Evolutionary conservation across 345 rosid genomes (phyloP), one percentile per base, ranked within the genome.

Genomic region (Eutrema yunnanense): DNA sequence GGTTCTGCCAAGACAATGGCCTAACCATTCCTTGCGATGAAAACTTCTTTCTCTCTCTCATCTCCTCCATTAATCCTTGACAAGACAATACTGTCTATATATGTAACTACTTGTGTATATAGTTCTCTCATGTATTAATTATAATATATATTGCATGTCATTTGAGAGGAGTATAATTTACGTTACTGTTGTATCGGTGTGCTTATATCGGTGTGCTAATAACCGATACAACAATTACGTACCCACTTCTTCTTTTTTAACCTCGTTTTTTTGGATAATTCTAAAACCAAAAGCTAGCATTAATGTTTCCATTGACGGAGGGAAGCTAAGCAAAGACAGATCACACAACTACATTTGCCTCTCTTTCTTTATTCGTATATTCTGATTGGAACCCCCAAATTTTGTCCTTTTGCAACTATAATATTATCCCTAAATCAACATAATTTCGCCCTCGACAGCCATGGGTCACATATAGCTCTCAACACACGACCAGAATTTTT

Each of bases 21-120:
- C 36, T 75, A 5, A 68, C 69, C 29, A 75, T 75, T 53, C 79
- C 79, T 61, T 75, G 79, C 44, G 79, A 68, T 60, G 79, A 75
- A 19, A 42, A 44, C 22, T 53, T 68, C 64, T 75, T 75, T 62
- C 36, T 3, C 40, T 43, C 74, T 34, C 79, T 75, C 56, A 37
- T 75, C 49, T 43, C 74, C 50, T 68, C 79, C 79, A 54, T 74
- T 51, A 42, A 32, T 42, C 54, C 67, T 59, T 74, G 44, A 74
- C 58, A n/a, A 12, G 60, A 44, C 9, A 32, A 22, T 22, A 22
- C 26, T 22, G 26, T 22, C 26, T 22, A 22, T 22, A 22, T 22
- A 46, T 43, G 57, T 73, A 65, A 46, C 71, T 55, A 62, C 46
- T 72, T 22, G 22, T 57, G 69, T 47, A 10, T 55, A 63, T 54